These are phyloP conservation scores for Fusarium chlamydosporum DNA, from an alignment of 2,329 filamentous ascomycete species.

Conservation along the genomic window DNA sequence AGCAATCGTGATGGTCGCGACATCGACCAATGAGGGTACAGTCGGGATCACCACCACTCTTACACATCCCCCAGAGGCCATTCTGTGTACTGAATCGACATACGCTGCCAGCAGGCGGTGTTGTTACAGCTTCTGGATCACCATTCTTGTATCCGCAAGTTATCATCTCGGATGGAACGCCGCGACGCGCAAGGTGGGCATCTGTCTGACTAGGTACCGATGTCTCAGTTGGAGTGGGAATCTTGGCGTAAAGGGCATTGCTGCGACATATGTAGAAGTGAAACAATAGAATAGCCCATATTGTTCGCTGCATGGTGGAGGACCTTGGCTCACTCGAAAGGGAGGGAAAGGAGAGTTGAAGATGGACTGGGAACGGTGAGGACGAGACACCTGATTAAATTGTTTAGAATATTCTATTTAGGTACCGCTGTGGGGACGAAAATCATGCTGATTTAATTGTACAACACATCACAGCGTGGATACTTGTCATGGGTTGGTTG, in stretches of 20 bases:
- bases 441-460: neutral
- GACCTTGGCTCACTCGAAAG: neutral
- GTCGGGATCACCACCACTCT: constrained; percentile 16
- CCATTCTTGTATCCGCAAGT: constrained; percentile 53
- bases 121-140: constrained; percentile 46
- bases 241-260: constrained; percentile 1
- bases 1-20: constrained; percentile 53
- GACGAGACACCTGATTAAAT: neutral
- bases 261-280: constrained; percentile 17
- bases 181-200: neutral
- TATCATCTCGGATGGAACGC: constrained; percentile 38
- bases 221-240: constrained; percentile 28
- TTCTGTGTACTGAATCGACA: constrained; percentile 54
- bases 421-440: neutral
- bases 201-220: constrained; percentile 5
- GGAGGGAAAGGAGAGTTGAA: neutral
- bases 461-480: neutral
- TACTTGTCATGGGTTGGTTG: constrained; percentile 2
- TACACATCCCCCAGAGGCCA: constrained; percentile 57
- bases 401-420: neutral
- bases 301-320: constrained; percentile 15
- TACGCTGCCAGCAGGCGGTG: constrained; percentile 52
- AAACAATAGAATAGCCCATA: constrained; percentile 19
- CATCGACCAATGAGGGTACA: constrained; percentile 57
- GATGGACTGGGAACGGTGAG: neutral